Percentiles rank a stretch among this genome's conserved stretches.
phyloP scores from a whole-genome alignment of 2,329 filamentous ascomycete species.

The Xylariaceae sp. region DNA sequence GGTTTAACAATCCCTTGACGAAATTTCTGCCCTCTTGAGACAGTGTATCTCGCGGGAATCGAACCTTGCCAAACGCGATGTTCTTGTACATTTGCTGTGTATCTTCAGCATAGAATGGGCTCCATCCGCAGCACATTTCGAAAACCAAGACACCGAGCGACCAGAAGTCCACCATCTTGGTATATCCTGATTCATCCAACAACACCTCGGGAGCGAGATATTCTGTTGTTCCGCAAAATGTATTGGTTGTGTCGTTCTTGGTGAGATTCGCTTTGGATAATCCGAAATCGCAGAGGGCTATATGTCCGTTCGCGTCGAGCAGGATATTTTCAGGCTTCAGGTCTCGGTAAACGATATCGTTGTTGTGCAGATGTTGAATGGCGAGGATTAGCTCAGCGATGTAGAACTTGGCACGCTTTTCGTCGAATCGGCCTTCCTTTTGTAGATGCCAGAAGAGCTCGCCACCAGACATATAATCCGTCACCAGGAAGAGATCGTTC shows the following conservation, averaged over 20 bases:
- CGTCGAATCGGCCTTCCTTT: constrained; percentile 92
- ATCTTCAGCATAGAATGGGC: constrained; percentile 96
- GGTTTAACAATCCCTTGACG: constrained; percentile 93
- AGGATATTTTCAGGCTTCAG: constrained; percentile 97
- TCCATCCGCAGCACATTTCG: constrained; percentile 99
- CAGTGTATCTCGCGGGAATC: constrained; percentile 90
- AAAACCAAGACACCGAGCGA: constrained; percentile 95
- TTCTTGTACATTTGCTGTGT: constrained; percentile 99
- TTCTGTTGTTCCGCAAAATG: constrained; percentile 96
- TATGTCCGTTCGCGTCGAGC: constrained; percentile 93
- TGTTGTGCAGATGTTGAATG: constrained; percentile 89
- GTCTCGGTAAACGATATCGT: constrained; percentile 97
- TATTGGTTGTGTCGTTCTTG: constrained; percentile 97
- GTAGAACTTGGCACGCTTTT: constrained; percentile 95
- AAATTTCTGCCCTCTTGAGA: constrained; percentile 95
- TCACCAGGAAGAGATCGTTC: constrained; percentile 95
- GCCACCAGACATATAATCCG: constrained; percentile 98
- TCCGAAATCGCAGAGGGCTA: constrained; percentile 95
- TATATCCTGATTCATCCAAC: constrained; percentile 93
- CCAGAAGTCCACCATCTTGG: constrained; percentile 99
- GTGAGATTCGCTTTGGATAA: constrained; percentile 95
- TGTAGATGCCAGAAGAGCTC: constrained; percentile 99
- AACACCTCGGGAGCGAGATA: constrained; percentile 95
- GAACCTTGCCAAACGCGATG: constrained; percentile 96
- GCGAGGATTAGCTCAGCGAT: constrained; percentile 96